These are phyloP conservation scores for Leptographium wingfieldii DNA, from an alignment of 2,329 filamentous ascomycete genomes.

Conservation along the genomic window DNA sequence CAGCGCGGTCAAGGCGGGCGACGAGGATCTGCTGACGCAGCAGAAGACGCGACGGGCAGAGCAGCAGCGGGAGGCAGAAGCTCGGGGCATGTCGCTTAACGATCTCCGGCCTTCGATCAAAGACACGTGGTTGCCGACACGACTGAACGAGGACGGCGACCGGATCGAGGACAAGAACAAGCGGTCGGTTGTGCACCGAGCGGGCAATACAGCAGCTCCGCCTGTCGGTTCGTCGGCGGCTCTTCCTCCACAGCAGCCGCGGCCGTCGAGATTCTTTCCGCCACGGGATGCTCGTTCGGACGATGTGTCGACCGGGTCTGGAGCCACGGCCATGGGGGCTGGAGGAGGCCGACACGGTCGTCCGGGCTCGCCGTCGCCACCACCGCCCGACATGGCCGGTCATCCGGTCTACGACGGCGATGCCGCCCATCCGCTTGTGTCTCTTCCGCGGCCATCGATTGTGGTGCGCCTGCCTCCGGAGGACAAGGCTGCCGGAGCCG, in stretches of 20 bases:
- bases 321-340: not conserved
- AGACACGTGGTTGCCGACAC: slow-evolving; percentile 39
- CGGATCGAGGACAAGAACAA: slow-evolving; percentile 19
- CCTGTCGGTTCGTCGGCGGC: slow-evolving; percentile 8
- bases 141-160: slow-evolving; percentile 22
- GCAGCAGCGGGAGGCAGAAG: slow-evolving; percentile 29
- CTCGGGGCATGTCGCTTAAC: slow-evolving; percentile 29
- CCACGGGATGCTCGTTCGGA: slow-evolving; percentile 35
- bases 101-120: slow-evolving; percentile 36
- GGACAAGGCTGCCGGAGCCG: slow-evolving; percentile 18
- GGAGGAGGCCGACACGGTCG: slow-evolving; percentile 15
- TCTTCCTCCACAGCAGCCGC: slow-evolving; percentile 24
- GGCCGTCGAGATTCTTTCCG: slow-evolving; percentile 51
- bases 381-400: slow-evolving; percentile 55
- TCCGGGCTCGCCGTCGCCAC: slow-evolving; percentile 51
- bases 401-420: slow-evolving; percentile 65
- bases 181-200: slow-evolving; percentile 16
- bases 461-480: slow-evolving; percentile 69
- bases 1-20: slow-evolving; percentile 29
- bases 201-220: slow-evolving; percentile 2
- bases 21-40: slow-evolving; percentile 30
- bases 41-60: slow-evolving; percentile 27
- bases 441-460: slow-evolving; percentile 56
- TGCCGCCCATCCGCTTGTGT: slow-evolving; percentile 51
- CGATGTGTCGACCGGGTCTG: slow-evolving; percentile 14